phyloP scores from a whole-genome alignment of 2,329 filamentous ascomycete species.

The Neonectria neomacrospora region DNA sequence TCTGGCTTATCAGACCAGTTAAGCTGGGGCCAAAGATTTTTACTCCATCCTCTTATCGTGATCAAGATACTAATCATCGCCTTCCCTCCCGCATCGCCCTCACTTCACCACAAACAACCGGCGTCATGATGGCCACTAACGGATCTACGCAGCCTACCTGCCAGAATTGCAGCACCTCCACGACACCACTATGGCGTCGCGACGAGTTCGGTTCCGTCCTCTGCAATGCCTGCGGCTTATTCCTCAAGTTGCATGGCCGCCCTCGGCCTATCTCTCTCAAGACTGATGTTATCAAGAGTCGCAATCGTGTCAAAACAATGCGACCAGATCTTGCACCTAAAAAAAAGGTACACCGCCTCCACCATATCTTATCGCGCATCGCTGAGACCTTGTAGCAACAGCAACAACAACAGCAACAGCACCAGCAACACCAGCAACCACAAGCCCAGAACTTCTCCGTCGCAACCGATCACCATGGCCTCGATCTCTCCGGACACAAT shows the following conservation, averaged over 20 bases:
- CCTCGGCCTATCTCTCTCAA: conserved; percentile 95
- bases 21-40: conserved; percentile 48
- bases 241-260: conserved; percentile 95
- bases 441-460: conserved; percentile 54
- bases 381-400: conserved; percentile 18
- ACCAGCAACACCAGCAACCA: conserved; percentile 51
- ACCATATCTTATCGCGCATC: not conserved
- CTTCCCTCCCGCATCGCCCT: conserved; percentile 43
- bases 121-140: conserved; percentile 64
- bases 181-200: conserved; percentile 95
- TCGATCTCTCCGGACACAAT: conserved; percentile 63
- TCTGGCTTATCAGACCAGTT: conserved; percentile 52
- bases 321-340: conserved; percentile 81
- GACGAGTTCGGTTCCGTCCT: conserved; percentile 96
- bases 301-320: conserved; percentile 94
- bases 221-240: conserved; percentile 98
- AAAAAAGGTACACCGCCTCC: conserved; percentile 74
- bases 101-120: conserved; percentile 50
- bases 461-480: conserved; percentile 65
- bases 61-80: conserved; percentile 50
- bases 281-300: conserved; percentile 99
- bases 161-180: conserved; percentile 95
- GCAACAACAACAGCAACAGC: conserved; percentile 26
- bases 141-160: conserved; percentile 87
- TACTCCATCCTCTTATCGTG: conserved; percentile 54